phyloP scores from a whole-genome alignment of 768 basidiomycete genomes.

The Coprinopsis marcescibilis region DNA sequence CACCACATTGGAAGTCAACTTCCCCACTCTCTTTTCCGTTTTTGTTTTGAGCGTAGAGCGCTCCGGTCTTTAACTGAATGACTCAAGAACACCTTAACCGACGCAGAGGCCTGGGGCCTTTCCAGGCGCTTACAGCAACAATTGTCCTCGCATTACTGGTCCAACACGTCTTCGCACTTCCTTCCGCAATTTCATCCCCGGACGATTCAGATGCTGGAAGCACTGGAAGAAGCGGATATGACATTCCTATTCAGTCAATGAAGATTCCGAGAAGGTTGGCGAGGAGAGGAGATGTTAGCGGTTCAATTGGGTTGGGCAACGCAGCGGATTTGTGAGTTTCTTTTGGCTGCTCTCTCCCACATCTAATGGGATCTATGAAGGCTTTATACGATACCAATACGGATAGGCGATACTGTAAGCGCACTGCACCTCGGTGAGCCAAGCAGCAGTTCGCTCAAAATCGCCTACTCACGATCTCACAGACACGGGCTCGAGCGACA shows the following conservation, averaged over 20 bases:
- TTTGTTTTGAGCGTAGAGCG: too few relatives aligned
- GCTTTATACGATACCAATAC: constrained; percentile 32
- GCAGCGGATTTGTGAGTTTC: constrained; percentile 29
- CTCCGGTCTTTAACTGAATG: too few relatives aligned
- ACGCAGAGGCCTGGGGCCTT: too few relatives aligned
- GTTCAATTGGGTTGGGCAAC: constrained; percentile 30
- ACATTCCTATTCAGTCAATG: constrained; percentile 19
- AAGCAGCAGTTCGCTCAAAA: background rate
- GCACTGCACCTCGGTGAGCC: constrained; percentile 27
- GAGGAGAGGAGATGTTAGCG: constrained; percentile 25
- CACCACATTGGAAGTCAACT: too few relatives aligned
- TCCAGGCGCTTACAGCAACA: too few relatives aligned
- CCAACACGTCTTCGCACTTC: constrained; percentile 15
- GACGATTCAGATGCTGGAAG: background rate
- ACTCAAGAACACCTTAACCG: too few relatives aligned
- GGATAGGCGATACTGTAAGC: constrained; percentile 23
- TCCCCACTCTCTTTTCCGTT: too few relatives aligned
- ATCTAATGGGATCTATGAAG: constrained; percentile 13
- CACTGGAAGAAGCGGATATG: constrained; percentile 13
- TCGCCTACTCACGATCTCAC: background rate
- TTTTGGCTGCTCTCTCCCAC: background rate
- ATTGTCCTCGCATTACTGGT: constrained; percentile 14
- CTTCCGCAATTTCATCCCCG: background rate
- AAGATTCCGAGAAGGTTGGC: constrained; percentile 13
- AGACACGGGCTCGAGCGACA: constrained; percentile 71